Evolutionary conservation across 805 yeast species (phyloP).

Genomic region (Candida silvatica): DNA sequence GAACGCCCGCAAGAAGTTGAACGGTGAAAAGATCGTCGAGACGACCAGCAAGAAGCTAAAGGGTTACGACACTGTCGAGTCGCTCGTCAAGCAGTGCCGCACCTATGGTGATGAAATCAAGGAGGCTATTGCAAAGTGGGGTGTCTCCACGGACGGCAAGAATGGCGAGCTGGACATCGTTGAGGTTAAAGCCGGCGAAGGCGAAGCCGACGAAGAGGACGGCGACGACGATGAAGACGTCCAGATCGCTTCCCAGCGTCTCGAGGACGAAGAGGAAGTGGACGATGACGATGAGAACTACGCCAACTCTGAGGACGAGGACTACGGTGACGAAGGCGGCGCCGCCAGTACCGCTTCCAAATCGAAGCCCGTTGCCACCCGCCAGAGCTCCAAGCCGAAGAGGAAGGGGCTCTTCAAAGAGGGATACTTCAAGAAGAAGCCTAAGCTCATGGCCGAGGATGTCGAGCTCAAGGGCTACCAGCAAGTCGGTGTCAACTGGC

Average conservation of each 20-base stretch:
- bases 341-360: not conserved
- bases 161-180: conserved; percentile 47
- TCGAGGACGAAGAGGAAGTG: conserved; percentile 35
- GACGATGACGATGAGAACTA: conserved; percentile 20
- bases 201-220: conserved; percentile 21
- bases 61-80: conserved; percentile 92
- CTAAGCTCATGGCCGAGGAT: conserved; percentile 52
- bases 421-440: conserved; percentile 60
- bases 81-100: conserved; percentile 79
- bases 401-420: conserved; percentile 7
- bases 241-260: conserved; percentile 1
- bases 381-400: not conserved
- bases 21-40: conserved; percentile 70
- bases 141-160: conserved; percentile 62
- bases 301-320: conserved; percentile 21
- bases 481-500: conserved; percentile 96
- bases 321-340: not conserved
- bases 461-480: conserved; percentile 80
- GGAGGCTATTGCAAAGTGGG: conserved; percentile 76
- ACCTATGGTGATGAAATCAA: conserved; percentile 66
- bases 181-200: conserved; percentile 32
- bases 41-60: conserved; percentile 60
- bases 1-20: conserved; percentile 38
- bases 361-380: not conserved
- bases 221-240: conserved; percentile 18